Conservation (phyloP, 2,329 filamentous ascomycete genomes). For the Phoma sp. region DNA sequence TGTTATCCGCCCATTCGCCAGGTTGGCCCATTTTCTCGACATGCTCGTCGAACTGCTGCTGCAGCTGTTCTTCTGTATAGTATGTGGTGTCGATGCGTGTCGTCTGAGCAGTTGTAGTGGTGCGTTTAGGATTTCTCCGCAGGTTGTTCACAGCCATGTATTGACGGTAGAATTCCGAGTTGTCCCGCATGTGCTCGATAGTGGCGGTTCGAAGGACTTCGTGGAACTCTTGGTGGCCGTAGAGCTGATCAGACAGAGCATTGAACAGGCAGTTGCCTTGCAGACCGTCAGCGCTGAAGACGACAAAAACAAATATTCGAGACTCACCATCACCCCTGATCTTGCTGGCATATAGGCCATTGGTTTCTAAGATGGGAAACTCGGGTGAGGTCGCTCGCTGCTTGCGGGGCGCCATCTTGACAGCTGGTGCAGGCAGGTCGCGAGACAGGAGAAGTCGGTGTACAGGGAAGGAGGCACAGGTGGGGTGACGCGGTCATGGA, state of each 20-base stretch:
- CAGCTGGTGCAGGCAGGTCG: conserved; percentile 32
- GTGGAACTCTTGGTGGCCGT: conserved; percentile 65
- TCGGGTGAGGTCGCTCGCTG: conserved; percentile 47
- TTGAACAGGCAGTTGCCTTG: conserved; percentile 74
- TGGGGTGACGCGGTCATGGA: conserved; percentile 39
- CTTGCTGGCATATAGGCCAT: conserved; percentile 65
- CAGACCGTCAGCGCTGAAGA: conserved; percentile 27
- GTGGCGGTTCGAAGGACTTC: conserved; percentile 64
- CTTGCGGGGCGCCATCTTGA: conserved; percentile 43
- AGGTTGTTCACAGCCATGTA: conserved; percentile 65
- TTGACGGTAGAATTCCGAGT: conserved; percentile 67
- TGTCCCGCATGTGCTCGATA: conserved; percentile 66
- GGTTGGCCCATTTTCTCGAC: conserved; percentile 65
- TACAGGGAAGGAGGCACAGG: conserved; percentile 32
- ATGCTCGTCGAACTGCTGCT: conserved; percentile 61
- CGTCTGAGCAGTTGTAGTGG: conserved; percentile 55
- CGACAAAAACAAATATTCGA: conserved; percentile 18
- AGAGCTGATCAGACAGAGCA: conserved; percentile 71
- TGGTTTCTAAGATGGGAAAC: conserved; percentile 62
- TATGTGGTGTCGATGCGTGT: conserved; percentile 54
- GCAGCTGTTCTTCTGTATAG: conserved; percentile 61
- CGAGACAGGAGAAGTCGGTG: conserved; percentile 43
- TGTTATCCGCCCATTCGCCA: conserved; percentile 69
- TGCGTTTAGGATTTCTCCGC: conserved; percentile 63
- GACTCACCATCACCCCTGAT: conserved; percentile 69